phyloP scores from a whole-genome alignment of 371 early-diverging fungal species.

The Blastocladiella emersonii region DNA sequence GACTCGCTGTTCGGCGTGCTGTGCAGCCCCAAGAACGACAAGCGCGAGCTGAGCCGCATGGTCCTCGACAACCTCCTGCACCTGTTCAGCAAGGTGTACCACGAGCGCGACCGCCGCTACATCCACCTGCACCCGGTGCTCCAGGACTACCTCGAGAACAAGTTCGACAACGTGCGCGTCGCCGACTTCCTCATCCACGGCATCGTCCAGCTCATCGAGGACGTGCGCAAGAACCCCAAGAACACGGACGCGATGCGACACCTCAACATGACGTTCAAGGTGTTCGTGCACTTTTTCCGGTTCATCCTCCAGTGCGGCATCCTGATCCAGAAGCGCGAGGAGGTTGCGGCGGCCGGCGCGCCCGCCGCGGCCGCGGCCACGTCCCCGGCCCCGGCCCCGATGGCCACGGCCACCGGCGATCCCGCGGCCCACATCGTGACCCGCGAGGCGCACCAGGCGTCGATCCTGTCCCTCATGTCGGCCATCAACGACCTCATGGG shows the following conservation, averaged over 20 bases:
- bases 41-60: conserved; percentile 24
- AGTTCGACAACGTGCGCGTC: conserved; percentile 22
- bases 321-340: no score
- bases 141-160: conserved; percentile 44
- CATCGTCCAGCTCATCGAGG: conserved; percentile 25
- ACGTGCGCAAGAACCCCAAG: conserved; percentile 15
- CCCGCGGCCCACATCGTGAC: no score
- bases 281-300: conserved; percentile 48
- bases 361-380: background rate
- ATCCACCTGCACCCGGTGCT: conserved; percentile 42
- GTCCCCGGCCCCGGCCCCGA: background rate
- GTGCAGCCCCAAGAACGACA: conserved; percentile 16
- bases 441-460: conserved; percentile 12
- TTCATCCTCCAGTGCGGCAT: conserved; percentile 17
- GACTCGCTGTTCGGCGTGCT: conserved; percentile 48
- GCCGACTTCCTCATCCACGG: conserved; percentile 29
- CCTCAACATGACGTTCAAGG: conserved; percentile 48
- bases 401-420: background rate
- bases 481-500: conserved; percentile 36
- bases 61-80: conserved; percentile 39
- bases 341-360: background rate
- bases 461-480: conserved; percentile 22
- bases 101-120: conserved; percentile 38
- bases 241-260: conserved; percentile 31
- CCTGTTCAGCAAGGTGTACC: conserved; percentile 39